phyloP scores from a whole-genome alignment of 2,329 filamentous ascomycete genomes.

The Aspergillus sp. region DNA sequence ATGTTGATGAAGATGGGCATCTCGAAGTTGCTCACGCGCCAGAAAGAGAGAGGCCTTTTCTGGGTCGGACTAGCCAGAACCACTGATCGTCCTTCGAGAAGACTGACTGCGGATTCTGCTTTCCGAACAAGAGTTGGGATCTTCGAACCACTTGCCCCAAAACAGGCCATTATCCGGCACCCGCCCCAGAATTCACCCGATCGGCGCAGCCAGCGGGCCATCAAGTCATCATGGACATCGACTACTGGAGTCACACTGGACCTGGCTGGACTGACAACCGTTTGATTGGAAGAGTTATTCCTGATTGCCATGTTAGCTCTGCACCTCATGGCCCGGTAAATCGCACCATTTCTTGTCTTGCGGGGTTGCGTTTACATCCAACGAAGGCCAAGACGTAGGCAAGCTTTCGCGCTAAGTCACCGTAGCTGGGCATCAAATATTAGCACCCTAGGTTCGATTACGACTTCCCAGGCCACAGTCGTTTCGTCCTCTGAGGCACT shows the following conservation, averaged over 20 bases:
- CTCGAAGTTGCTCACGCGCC: background rate
- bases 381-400: background rate
- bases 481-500: background rate
- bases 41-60: background rate
- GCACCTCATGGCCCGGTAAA: background rate
- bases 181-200: background rate
- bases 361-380: background rate
- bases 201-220: background rate
- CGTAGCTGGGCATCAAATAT: background rate
- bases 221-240: too few relatives aligned
- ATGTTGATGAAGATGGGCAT: background rate
- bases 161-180: background rate
- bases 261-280: background rate
- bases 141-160: background rate
- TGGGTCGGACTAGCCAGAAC: background rate
- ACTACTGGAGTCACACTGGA: background rate
- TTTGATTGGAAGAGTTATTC: background rate
- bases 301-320: constrained; percentile 3
- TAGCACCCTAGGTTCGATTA: background rate
- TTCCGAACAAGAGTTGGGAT: background rate
- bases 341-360: constrained; percentile 1
- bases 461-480: background rate
- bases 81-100: constrained; percentile 1
- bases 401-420: background rate
- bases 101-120: background rate